These are phyloP conservation scores for Colletotrichum liaoningense DNA, from an alignment of 2,329 filamentous ascomycete genomes.

Conservation along the genomic window DNA sequence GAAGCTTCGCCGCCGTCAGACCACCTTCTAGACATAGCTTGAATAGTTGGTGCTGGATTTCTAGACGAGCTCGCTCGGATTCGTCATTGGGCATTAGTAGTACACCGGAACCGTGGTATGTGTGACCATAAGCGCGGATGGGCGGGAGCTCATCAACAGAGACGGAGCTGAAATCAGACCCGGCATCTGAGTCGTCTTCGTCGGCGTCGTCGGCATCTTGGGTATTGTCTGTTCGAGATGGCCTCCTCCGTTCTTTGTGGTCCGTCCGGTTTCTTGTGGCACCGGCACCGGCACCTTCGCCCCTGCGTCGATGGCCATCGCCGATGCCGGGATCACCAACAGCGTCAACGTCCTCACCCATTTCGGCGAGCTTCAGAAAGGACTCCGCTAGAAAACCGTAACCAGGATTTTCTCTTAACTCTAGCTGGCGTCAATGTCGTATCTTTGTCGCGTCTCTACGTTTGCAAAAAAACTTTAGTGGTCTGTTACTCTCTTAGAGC, in stretches of 20 bases:
- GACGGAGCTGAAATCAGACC: conserved; percentile 47
- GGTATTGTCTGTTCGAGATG: conserved; percentile 7
- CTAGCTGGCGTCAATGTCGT: neutral
- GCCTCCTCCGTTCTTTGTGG: conserved; percentile 19
- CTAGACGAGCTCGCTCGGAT: conserved; percentile 45
- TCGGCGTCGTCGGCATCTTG: conserved; percentile 19
- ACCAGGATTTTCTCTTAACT: neutral
- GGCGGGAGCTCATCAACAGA: conserved; percentile 45
- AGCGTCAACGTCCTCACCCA: conserved; percentile 29
- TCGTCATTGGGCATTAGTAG: conserved; percentile 49
- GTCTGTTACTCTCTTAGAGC: neutral
- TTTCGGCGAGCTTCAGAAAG: neutral
- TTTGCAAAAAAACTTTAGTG: neutral
- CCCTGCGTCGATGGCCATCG: conserved; percentile 19
- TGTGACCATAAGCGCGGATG: conserved; percentile 48
- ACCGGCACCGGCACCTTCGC: neutral
- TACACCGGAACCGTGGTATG: conserved; percentile 50
- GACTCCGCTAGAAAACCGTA: neutral
- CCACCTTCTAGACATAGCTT: conserved; percentile 47
- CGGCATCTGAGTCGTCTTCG: conserved; percentile 41
- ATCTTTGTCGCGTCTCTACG: neutral
- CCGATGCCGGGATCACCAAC: conserved; percentile 19
- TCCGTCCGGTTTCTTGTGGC: conserved; percentile 5
- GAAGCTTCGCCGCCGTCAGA: conserved; percentile 46
- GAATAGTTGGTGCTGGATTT: conserved; percentile 48